A percentile compares a stretch with the other conserved stretches of the same genome.
phyloP scores from a whole-genome alignment of 108 stramenopile species.

The Pseudonitzschia multiseries region DNA sequence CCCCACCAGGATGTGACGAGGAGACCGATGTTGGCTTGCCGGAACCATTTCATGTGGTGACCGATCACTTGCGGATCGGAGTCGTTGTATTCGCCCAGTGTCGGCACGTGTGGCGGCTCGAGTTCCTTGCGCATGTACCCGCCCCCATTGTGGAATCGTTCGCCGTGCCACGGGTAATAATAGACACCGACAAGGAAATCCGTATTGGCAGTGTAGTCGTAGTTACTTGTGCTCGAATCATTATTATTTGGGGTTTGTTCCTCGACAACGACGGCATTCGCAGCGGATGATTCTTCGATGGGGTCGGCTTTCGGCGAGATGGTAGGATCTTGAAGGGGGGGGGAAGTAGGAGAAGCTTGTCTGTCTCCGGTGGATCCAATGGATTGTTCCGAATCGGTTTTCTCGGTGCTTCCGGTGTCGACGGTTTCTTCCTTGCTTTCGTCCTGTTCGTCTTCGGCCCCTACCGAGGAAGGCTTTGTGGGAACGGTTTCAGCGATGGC shows the following conservation, averaged over 20 bases:
- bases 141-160: constrained; percentile 31
- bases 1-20: constrained; percentile 51
- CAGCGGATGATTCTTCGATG: not conserved
- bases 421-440: not conserved
- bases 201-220: constrained; percentile 20
- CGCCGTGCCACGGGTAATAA: constrained; percentile 46
- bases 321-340: not conserved
- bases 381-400: not conserved
- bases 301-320: not conserved
- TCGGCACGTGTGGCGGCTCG: constrained; percentile 22
- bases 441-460: not conserved
- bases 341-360: not conserved
- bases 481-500: not conserved
- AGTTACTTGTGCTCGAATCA: not conserved
- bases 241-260: constrained; percentile 1
- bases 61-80: constrained; percentile 29
- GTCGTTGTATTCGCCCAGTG: constrained; percentile 38
- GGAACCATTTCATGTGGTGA: constrained; percentile 31
- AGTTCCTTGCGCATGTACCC: constrained; percentile 33
- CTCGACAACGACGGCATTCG: not conserved
- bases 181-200: constrained; percentile 32
- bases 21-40: constrained; percentile 30
- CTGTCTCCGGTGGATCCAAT: not conserved
- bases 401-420: not conserved
- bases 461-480: not conserved